Percentiles rank a stretch among this genome's conserved stretches.
phyloP scores from a whole-genome alignment of 345 rosid genomes.

The Erysimum cheiranthoides region DNA sequence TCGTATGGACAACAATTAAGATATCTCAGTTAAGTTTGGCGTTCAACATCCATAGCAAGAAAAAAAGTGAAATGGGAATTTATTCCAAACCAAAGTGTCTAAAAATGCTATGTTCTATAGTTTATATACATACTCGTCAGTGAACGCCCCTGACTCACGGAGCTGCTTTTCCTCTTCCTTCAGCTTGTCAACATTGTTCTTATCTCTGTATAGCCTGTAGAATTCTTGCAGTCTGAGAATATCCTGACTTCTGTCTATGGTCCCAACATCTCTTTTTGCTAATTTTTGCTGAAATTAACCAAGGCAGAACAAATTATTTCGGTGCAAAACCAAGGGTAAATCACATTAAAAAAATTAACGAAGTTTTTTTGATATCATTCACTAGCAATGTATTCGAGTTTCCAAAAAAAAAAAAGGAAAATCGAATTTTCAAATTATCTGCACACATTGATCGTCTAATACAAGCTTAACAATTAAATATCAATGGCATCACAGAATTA shows the following conservation, averaged over 20 bases:
- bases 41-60: constrained; percentile 15
- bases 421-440: background rate
- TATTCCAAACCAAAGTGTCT: background rate
- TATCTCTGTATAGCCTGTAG: constrained; percentile 81
- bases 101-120: background rate
- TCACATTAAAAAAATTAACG: background rate
- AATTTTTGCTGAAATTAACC: constrained; percentile 85
- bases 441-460: background rate
- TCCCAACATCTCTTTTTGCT: constrained; percentile 86
- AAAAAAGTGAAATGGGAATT: constrained; percentile 5
- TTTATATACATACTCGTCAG: constrained; percentile 74
- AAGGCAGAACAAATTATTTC: constrained; percentile 22
- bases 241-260: constrained; percentile 91
- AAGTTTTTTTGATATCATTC: background rate
- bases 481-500: constrained; percentile 6
- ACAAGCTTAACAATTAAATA: constrained; percentile 12
- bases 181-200: constrained; percentile 73
- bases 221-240: constrained; percentile 80
- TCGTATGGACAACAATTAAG: background rate
- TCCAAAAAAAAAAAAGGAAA: background rate
- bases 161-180: constrained; percentile 82
- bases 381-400: constrained; percentile 15
- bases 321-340: constrained; percentile 10
- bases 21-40: constrained; percentile 24
- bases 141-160: constrained; percentile 75